Evolutionary conservation across 495 filamentous ascomycete genomes (phyloP), one percentile per base, ranked within the genome.

Genomic region (Pyronema domesticum): DNA sequence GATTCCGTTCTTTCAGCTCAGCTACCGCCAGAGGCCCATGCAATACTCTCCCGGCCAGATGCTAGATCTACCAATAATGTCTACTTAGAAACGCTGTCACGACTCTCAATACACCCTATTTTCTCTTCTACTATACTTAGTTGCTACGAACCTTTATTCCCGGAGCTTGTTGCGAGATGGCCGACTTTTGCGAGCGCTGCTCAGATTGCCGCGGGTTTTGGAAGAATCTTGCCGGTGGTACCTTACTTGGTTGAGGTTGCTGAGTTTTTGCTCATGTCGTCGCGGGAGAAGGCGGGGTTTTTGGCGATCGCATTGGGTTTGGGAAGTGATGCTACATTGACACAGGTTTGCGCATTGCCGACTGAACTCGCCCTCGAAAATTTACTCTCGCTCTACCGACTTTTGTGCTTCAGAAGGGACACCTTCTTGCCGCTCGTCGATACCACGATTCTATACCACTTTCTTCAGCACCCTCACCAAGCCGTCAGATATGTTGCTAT

Each of bases 401-500:
- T 66, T 9, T 14, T 65, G 39, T 35, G 48, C 14, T 65, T 65
- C 48, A 58, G 37, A 46, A 57, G 55, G 39, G 63, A 63, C 11
- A 45, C 57, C 3, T 66, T 66, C 46, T 18, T 60, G 40, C 19
- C 49, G 2, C 52, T 66, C 30, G 44, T 60, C 1, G 46, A 62
- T 14, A 33, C 55, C 11, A 49, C 55, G 19, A 48, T 45, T 49
- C 51, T 65, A 17, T 56, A 54, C 5, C 43, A 56, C 19, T 34
- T 66, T 7, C 15, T 65, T 37, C 54, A 17, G 34, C 59, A 62
- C 44, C 11, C 52, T n/a, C 34, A 77, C 34, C 68, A 61, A 35
- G 68, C 74, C 6, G 76, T 93, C 14, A 75, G 83, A 67, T 96
- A 87, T 66, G 73, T 99, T 48, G 81, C 86, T 11, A 74, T 94